phyloP scores from a whole-genome alignment of 371 early-diverging fungal species.

The Basidiobolus meristosporus region DNA sequence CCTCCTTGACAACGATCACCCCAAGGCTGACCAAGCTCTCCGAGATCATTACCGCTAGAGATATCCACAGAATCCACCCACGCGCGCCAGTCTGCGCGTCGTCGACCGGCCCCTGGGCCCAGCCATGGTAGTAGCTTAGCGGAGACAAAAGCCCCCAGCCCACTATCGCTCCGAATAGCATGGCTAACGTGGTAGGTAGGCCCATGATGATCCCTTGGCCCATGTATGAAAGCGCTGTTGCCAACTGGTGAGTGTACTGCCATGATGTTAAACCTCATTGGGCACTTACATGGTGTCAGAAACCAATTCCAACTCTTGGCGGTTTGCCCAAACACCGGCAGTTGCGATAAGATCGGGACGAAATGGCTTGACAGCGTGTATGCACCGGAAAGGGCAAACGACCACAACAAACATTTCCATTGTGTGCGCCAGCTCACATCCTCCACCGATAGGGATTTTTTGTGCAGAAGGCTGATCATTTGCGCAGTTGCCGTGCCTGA shows the following conservation, averaged over 20 bases:
- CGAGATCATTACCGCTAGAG: conserved; percentile 64
- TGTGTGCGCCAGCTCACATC: too few relatives aligned
- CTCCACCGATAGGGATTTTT: too few relatives aligned
- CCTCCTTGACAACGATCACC: conserved; percentile 22
- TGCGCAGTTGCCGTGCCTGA: conserved; percentile 80
- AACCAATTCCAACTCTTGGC: too few relatives aligned
- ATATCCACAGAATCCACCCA: conserved; percentile 78
- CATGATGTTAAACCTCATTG: too few relatives aligned
- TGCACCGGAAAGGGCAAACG: conserved; percentile 33
- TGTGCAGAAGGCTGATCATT: conserved; percentile 61
- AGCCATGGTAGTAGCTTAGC: conserved; percentile 34
- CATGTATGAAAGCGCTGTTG: conserved; percentile 39
- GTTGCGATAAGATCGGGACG: conserved; percentile 26
- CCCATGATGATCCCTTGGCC: conserved; percentile 81
- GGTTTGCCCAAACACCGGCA: too few relatives aligned
- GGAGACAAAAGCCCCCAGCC: conserved; percentile 72
- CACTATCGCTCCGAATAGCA: conserved; percentile 50
- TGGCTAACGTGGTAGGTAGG: conserved; percentile 44
- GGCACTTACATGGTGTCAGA: too few relatives aligned
- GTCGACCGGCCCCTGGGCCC: conserved; percentile 54
- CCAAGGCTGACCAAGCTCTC: conserved; percentile 43
- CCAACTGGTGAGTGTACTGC: too few relatives aligned
- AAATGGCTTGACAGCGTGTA: conserved; percentile 48
- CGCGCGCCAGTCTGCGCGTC: conserved; percentile 52
- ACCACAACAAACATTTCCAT: too few relatives aligned